Percentiles rank a stretch among this genome's conserved stretches.
Conservation (phyloP, 257 asterid genomes). For the Anisodus acutangulus region DNA sequence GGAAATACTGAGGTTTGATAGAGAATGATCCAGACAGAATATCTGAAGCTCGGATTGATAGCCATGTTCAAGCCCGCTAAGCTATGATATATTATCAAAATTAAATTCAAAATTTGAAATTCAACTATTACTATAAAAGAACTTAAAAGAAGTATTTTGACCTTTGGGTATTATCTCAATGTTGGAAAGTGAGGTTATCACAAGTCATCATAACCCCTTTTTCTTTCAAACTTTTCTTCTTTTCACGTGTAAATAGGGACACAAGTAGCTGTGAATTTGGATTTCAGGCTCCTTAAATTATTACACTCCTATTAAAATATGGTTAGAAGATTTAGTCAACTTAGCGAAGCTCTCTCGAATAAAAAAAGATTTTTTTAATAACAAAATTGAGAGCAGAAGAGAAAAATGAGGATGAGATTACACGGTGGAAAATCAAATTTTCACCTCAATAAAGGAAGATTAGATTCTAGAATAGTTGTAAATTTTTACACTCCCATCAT, state of each 20-base stretch:
- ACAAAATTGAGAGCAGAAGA: no score
- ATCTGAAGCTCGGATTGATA: no score
- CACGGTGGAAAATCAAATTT: no score
- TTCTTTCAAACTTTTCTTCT: neutral
- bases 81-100: neutral
- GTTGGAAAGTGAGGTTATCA: conserved; percentile 14
- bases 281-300: neutral
- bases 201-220: neutral
- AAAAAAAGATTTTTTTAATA: neutral
- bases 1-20: no score
- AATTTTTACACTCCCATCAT: neutral
- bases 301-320: neutral
- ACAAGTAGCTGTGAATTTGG: conserved; percentile 1
- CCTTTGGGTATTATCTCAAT: neutral
- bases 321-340: neutral
- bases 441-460: no score
- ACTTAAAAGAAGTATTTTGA: neutral
- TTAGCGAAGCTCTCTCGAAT: neutral
- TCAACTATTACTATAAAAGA: neutral
- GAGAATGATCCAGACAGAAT: no score
- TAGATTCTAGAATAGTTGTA: neutral
- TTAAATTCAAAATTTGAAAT: neutral
- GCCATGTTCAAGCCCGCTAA: no score
- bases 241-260: conserved; percentile 25
- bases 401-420: no score